Evolutionary conservation across 768 basidiomycete genomes (phyloP).

Genomic region (Trametopsis cervina): DNA sequence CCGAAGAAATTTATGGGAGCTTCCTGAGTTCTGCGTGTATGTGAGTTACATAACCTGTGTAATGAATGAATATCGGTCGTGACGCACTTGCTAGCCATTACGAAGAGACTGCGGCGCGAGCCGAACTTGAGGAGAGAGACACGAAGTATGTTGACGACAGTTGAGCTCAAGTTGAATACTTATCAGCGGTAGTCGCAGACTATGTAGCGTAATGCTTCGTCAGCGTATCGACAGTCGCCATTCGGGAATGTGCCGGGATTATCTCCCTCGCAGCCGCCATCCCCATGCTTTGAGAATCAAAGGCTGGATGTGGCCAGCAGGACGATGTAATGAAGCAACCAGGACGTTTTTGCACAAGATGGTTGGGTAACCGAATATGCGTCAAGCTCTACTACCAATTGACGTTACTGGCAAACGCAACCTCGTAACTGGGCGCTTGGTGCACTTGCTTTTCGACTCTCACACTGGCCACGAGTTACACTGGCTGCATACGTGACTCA

Average conservation of each 20-base stretch:
- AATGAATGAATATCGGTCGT: too few species aligned
- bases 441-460: background rate
- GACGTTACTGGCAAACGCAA: too few species aligned
- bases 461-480: background rate
- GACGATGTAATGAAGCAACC: too few species aligned
- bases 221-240: background rate
- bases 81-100: background rate
- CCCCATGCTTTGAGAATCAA: too few species aligned
- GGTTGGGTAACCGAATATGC: background rate
- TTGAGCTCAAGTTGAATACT: background rate
- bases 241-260: background rate
- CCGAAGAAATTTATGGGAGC: constrained; percentile 38
- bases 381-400: too few species aligned
- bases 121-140: background rate
- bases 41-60: too few species aligned
- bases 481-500: background rate
- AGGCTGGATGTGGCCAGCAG: too few species aligned
- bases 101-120: background rate
- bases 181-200: too few species aligned
- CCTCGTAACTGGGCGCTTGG: background rate
- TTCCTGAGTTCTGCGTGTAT: background rate
- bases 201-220: background rate
- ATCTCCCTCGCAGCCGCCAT: too few species aligned
- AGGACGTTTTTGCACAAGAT: too few species aligned
- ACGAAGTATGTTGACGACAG: background rate